Evolutionary conservation across 2,329 filamentous ascomycete species (phyloP), one percentile per base, ranked within the genome.

Genomic region (Fusarium globosum): DNA sequence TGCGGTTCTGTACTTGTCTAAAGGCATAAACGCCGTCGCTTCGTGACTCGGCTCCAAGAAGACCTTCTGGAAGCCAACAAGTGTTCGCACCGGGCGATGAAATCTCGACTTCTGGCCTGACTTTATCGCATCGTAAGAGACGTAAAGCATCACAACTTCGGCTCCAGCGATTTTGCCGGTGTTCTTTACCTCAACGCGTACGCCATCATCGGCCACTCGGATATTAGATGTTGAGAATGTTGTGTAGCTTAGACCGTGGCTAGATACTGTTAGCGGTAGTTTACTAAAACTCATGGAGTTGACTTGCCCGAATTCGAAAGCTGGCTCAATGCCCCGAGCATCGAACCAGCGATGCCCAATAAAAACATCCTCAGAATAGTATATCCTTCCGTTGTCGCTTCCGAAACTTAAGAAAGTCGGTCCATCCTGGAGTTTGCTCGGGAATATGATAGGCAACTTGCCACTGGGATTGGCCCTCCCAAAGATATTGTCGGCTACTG

Each of bases 291-390:
- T 4, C 1, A 13, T 1, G 3, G 7, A 15, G 8, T 6, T 7
- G 6, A 18, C 52, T 38, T 43, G 56, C 69, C 69, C 66, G 28
- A 74, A 73, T 2, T 67, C 51, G 52, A 74, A 74, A 1, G 69
- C 69, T 26, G 60, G 58, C 3, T 55, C 51, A 7, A 73, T 70
- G 0, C 28, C 59, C 0, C 69, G 39, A 6, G 66, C 51, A 15
- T 74, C 69, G 20, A 55, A 74, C 61, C 61, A 74, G 15, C 71
- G 60, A 28, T 74, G 53, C 0, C 71, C 71, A 49, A 74, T 62
- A 46, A 73, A 74, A 0, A 74, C 36, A 35, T 73, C 69, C 21
- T 74, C 71, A 1, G 58, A 35, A 48, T 74, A 74, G 15, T 68
- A 68, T 3, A 71, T 43, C 8, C 33, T 20, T 0, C 70, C 72